These are phyloP conservation scores for Alternaria postmessia DNA, from an alignment of 2,329 filamentous ascomycete species.

Conservation along the genomic window DNA sequence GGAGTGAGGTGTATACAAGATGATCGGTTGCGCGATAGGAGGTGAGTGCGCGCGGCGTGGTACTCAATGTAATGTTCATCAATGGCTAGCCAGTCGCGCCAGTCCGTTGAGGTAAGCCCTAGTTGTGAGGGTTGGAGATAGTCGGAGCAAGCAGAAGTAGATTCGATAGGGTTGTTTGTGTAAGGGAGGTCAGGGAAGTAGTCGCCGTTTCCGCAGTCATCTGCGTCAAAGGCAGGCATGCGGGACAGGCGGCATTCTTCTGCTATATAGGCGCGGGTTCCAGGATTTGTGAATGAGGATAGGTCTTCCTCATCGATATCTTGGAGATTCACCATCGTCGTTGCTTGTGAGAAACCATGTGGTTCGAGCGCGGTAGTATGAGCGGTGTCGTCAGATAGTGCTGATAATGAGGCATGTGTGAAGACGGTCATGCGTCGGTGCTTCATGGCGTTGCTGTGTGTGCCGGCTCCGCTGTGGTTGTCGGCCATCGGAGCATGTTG, in stretches of 20 bases:
- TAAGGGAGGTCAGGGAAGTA: conserved; percentile 35
- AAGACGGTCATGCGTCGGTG: conserved; percentile 5
- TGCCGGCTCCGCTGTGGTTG: neutral
- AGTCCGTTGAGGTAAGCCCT: conserved; percentile 57
- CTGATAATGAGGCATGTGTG: neutral
- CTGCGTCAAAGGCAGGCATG: conserved; percentile 38
- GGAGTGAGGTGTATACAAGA: conserved; percentile 58
- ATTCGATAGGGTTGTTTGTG: conserved; percentile 19
- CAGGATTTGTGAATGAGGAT: conserved; percentile 10
- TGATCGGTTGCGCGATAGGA: conserved; percentile 51
- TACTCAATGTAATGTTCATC: conserved; percentile 57
- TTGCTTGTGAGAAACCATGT: neutral
- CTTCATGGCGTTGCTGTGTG: neutral
- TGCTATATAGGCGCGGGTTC: conserved; percentile 19
- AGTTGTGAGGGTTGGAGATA: conserved; percentile 24
- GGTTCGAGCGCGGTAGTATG: conserved; percentile 4
- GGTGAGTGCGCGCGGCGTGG: conserved; percentile 52
- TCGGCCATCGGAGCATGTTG: neutral
- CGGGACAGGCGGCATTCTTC: conserved; percentile 36
- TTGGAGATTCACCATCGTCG: conserved; percentile 17
- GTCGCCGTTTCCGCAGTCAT: conserved; percentile 42
- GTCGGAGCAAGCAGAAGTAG: neutral
- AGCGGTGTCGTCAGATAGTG: neutral
- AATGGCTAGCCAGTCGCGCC: conserved; percentile 59
- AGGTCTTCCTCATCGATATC: conserved; percentile 12